Evolutionary conservation across 2,329 filamentous ascomycete species (phyloP), one percentile per base, ranked within the genome.

Genomic region (Cercospora citrullina): DNA sequence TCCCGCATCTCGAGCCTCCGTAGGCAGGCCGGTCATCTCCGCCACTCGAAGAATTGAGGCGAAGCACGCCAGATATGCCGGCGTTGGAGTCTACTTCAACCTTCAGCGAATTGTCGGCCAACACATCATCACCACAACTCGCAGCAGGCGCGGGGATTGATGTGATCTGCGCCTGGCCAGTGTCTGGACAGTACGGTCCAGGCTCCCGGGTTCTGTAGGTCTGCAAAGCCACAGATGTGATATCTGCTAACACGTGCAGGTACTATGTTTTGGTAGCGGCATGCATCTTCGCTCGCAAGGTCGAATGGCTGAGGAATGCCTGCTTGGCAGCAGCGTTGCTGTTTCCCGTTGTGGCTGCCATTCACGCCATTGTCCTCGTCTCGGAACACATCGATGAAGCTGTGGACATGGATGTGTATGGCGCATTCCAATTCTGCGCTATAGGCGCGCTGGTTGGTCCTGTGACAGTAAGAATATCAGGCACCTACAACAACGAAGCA

Each of bases 391-490:
- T 84, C n/a, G 80, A 87, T 66, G 81, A 88, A 89, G 88, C 86
- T 14, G 84, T 90, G 14, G 89, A 91, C 72, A 86, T 91, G 84
- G 89, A 91, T 71, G 81, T 91, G 3, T 91, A 86, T 66, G 89
- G 89, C 1, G 87, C 88, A 8, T 90, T 91, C 69, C 89, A 91
- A 71, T 76, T 90, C 0, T 91, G 89, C 67, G 83, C 88, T 0
- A 88, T 91, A 42, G 89, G 87, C 12, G 87, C 90, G 16, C 72
- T 91, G 4, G 86, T 87, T 1, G 89, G 87, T 4, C 89, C 89
- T 0, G 82, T 88, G 0, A 89, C 88, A 0, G 87, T 89, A 23
- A 83, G 84, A 69, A 76, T 88, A 53, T 90, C 88, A 1, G 79
- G 79, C 16, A 91, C 88, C 0, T 91, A 91, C 74, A 90, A 90